Percentiles rank a stretch among this genome's conserved stretches.
These are phyloP conservation scores for Amauroascus verrucosus DNA, from an alignment of 2,329 filamentous ascomycete species.

Conservation along the genomic window DNA sequence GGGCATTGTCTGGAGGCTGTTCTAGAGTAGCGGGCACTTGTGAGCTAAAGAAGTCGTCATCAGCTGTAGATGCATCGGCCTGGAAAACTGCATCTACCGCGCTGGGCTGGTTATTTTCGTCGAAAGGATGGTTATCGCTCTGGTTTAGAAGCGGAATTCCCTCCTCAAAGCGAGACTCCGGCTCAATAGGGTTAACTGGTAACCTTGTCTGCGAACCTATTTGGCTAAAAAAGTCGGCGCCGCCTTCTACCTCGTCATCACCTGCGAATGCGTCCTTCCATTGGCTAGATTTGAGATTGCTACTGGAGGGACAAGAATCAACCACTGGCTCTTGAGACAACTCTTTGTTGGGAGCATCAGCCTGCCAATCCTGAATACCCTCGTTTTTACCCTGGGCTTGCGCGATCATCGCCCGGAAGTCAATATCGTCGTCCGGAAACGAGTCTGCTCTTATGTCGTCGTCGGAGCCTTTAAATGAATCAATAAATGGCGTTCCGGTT, in stretches of 20 bases:
- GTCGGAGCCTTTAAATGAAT: not conserved
- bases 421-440: conserved; percentile 6
- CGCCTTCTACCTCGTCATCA: conserved; percentile 40
- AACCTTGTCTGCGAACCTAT: conserved; percentile 34
- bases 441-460: conserved; percentile 8
- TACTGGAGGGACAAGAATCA: not conserved
- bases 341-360: not conserved
- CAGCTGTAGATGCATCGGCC: conserved; percentile 30
- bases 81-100: conserved; percentile 29
- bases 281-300: not conserved
- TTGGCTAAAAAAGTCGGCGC: conserved; percentile 53
- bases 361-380: not conserved
- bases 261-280: conserved; percentile 39
- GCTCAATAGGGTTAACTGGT: conserved; percentile 30
- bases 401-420: conserved; percentile 5
- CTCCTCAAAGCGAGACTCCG: conserved; percentile 57
- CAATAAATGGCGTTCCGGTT: not conserved
- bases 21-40: conserved; percentile 14
- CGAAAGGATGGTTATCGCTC: conserved; percentile 19
- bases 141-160: conserved; percentile 52
- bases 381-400: not conserved
- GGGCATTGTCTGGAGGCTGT: conserved; percentile 17
- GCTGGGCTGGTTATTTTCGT: conserved; percentile 21
- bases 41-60: conserved; percentile 30
- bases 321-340: too few relatives aligned